These are phyloP conservation scores for Clonostachys solani DNA, from an alignment of 2,329 filamentous ascomycete species.

Conservation along the genomic window DNA sequence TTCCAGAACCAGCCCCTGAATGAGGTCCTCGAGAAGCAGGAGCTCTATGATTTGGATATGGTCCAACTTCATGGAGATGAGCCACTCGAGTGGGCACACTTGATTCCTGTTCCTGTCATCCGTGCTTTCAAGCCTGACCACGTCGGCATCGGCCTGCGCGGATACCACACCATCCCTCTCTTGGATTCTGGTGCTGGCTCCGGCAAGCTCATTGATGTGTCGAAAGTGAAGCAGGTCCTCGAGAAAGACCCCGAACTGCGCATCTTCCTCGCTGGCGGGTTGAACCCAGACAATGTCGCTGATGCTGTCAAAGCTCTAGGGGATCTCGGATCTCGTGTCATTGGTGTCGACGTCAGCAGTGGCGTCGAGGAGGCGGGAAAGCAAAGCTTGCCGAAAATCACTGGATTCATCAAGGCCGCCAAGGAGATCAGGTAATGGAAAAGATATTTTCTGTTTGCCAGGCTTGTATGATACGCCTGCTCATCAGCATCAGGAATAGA, in stretches of 20 bases:
- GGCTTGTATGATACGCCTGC: not conserved
- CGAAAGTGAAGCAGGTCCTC: slow-evolving; percentile 63
- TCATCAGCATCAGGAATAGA: not conserved
- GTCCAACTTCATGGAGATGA: slow-evolving; percentile 93
- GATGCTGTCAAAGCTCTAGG: slow-evolving; percentile 61
- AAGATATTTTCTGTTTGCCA: not conserved
- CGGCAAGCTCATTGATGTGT: slow-evolving; percentile 71
- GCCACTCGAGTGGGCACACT: slow-evolving; percentile 82
- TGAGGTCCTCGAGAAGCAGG: slow-evolving; percentile 76
- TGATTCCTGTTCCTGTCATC: slow-evolving; percentile 92
- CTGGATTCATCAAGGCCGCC: slow-evolving; percentile 71
- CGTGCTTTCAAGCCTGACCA: slow-evolving; percentile 77
- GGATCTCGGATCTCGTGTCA: slow-evolving; percentile 54
- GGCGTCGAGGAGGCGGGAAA: slow-evolving; percentile 82
- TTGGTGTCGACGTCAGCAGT: slow-evolving; percentile 90
- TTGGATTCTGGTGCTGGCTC: slow-evolving; percentile 85
- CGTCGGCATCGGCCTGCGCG: slow-evolving; percentile 66
- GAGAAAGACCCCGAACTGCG: slow-evolving; percentile 65
- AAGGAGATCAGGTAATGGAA: slow-evolving; percentile 50
- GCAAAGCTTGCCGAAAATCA: slow-evolving; percentile 79
- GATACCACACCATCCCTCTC: slow-evolving; percentile 79
- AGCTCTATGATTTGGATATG: slow-evolving; percentile 73
- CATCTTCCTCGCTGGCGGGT: slow-evolving; percentile 79
- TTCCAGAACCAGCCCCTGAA: slow-evolving; percentile 87
- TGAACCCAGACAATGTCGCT: slow-evolving; percentile 75